Conservation (phyloP, 352 stramenopile species). For the Phytophthora aleatoria region DNA sequence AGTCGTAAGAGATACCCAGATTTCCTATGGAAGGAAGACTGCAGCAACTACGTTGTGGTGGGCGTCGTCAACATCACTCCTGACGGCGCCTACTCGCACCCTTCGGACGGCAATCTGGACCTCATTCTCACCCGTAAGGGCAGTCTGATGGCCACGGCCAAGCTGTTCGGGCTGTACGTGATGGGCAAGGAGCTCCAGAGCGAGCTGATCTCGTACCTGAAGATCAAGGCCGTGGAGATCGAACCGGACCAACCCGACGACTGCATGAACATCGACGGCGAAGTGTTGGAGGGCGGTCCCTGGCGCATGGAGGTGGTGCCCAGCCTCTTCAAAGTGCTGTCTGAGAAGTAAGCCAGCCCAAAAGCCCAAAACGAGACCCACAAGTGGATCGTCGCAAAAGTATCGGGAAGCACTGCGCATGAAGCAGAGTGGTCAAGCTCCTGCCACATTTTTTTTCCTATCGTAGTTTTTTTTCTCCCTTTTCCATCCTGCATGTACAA, state of each 20-base stretch:
- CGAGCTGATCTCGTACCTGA: slow-evolving; percentile 73
- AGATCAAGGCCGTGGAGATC: slow-evolving; percentile 79
- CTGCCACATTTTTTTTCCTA: not conserved
- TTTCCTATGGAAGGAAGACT: slow-evolving; percentile 66
- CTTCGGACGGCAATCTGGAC: slow-evolving; percentile 80
- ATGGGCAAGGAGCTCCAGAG: slow-evolving; percentile 79
- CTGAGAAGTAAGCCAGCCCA: slow-evolving; percentile 63
- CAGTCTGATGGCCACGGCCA: slow-evolving; percentile 45
- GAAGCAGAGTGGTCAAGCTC: slow-evolving; percentile 18
- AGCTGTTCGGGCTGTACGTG: slow-evolving; percentile 67
- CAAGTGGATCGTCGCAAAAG: not conserved
- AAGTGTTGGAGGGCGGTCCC: slow-evolving; percentile 66
- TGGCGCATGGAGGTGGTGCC: slow-evolving; percentile 87
- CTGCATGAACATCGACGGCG: slow-evolving; percentile 86
- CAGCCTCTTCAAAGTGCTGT: slow-evolving; percentile 88
- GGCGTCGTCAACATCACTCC: slow-evolving; percentile 75
- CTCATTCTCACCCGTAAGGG: slow-evolving; percentile 79
- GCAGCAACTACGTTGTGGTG: slow-evolving; percentile 67
- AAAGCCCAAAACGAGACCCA: too few species aligned
- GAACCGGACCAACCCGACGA: slow-evolving; percentile 61
- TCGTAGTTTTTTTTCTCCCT: slow-evolving; percentile 11
- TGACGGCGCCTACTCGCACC: slow-evolving; percentile 73
- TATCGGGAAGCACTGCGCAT: slow-evolving; percentile 24
- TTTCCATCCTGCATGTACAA: slow-evolving; percentile 25
- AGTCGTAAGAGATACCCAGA: slow-evolving; percentile 68